Evolutionary conservation across 352 stramenopile genomes (phyloP).

Genomic region (Phytophthora idaei): DNA sequence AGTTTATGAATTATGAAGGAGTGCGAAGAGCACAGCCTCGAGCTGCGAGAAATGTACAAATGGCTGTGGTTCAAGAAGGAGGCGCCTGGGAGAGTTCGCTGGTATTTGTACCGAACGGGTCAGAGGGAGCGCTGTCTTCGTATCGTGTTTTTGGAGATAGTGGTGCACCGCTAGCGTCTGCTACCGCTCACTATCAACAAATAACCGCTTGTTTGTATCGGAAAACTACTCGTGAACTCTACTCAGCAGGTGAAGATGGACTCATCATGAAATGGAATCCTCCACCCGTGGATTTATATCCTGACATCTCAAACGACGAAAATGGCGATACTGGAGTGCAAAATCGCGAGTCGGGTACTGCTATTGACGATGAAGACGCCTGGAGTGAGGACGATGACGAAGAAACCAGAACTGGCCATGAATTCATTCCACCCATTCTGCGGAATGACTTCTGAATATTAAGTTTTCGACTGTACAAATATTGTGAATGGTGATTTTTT

Average conservation of each 20-base stretch:
- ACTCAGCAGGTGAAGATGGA: constrained; percentile 63
- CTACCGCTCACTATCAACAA: constrained; percentile 67
- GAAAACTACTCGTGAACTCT: constrained; percentile 54
- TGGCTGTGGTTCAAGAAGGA: constrained; percentile 67
- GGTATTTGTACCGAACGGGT: constrained; percentile 70
- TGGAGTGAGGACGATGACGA: constrained; percentile 60
- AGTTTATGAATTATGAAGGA: constrained; percentile 75
- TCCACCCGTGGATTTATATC: constrained; percentile 34
- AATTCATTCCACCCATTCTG: constrained; percentile 75
- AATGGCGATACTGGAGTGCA: constrained; percentile 3
- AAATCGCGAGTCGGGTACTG: constrained; percentile 21
- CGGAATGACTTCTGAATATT: constrained; percentile 37
- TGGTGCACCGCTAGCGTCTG: constrained; percentile 35
- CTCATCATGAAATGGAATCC: constrained; percentile 79
- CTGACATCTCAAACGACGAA: constrained; percentile 15
- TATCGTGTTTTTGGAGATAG: constrained; percentile 60
- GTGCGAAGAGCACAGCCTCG: constrained; percentile 36
- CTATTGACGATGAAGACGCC: constrained; percentile 41
- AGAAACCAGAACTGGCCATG: constrained; percentile 22
- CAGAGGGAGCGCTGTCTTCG: constrained; percentile 47
- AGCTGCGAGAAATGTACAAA: constrained; percentile 50
- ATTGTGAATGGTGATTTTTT: no score
- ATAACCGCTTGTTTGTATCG: constrained; percentile 70
- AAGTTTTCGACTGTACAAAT: not conserved
- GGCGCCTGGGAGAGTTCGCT: constrained; percentile 52